phyloP scores from a whole-genome alignment of 2,329 filamentous ascomycete genomes.

The Lecanicillium sp. region DNA sequence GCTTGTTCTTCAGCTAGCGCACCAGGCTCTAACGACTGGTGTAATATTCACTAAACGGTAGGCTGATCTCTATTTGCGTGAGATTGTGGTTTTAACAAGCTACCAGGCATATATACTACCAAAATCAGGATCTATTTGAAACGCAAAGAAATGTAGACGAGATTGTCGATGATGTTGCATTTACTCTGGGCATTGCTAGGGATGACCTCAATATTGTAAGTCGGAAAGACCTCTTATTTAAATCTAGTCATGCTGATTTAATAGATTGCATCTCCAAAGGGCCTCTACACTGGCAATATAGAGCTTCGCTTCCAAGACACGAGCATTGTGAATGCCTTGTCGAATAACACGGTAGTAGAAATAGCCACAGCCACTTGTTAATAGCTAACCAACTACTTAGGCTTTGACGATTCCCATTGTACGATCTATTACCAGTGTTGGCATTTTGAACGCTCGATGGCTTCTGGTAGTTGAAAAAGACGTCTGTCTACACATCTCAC shows the following conservation, averaged over 20 bases:
- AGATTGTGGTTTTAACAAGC: too few relatives aligned
- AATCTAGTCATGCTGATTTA: conserved; percentile 12
- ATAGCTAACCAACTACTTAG: conserved; percentile 25
- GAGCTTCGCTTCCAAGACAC: conserved; percentile 36
- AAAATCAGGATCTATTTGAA: conserved; percentile 62
- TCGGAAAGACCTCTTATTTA: too few relatives aligned
- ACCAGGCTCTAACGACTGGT: conserved; percentile 48
- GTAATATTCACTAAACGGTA: conserved; percentile 55
- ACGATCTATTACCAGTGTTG: conserved; percentile 38
- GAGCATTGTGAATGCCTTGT: conserved; percentile 22
- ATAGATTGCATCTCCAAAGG: conserved; percentile 66
- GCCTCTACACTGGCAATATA: conserved; percentile 55
- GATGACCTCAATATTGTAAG: conserved; percentile 62
- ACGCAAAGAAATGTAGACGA: conserved; percentile 61
- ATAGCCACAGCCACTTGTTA: too few relatives aligned
- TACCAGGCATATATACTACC: conserved; percentile 69
- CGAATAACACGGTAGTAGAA: too few relatives aligned
- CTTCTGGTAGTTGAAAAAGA: conserved; percentile 75
- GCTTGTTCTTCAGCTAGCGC: conserved; percentile 49
- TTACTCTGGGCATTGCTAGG: conserved; percentile 56
- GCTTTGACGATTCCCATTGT: conserved; percentile 53
- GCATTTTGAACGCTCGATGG: conserved; percentile 48
- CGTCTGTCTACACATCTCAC: too few relatives aligned
- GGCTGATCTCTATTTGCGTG: conserved; percentile 6
- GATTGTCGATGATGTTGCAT: conserved; percentile 66